These are phyloP conservation scores for Komagataella mondaviorum DNA, from an alignment of 805 yeast genomes.

Conservation along the genomic window DNA sequence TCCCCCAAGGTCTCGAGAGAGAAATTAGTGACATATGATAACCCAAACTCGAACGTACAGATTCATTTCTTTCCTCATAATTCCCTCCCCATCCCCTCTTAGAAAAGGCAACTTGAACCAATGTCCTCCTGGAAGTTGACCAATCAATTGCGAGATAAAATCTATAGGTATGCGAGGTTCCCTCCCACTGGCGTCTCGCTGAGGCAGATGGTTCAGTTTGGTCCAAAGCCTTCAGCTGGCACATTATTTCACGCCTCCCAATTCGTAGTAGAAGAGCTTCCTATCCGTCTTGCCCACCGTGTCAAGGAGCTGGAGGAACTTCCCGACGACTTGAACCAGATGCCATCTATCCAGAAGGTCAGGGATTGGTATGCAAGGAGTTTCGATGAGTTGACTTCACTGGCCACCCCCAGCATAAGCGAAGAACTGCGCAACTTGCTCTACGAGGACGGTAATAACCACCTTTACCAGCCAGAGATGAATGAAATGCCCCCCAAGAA, in stretches of 20 bases:
- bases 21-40: background rate
- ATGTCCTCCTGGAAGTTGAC: constrained; percentile 30
- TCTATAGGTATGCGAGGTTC: constrained; percentile 51
- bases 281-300: constrained; percentile 74
- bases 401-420: constrained; percentile 43
- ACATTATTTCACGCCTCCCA: constrained; percentile 71
- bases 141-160: constrained; percentile 33
- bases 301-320: constrained; percentile 74
- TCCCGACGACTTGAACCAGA: constrained; percentile 59
- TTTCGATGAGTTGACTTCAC: constrained; percentile 64
- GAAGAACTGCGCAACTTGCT: constrained; percentile 25
- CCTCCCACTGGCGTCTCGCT: constrained; percentile 78
- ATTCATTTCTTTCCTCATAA: background rate
- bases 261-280: constrained; percentile 76
- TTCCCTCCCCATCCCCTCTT: background rate
- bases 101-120: background rate
- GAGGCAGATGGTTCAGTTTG: constrained; percentile 87
- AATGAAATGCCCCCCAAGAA: background rate
- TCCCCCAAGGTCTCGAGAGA: background rate
- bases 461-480: constrained; percentile 2
- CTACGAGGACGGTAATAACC: constrained; percentile 7
- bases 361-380: constrained; percentile 87
- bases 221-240: constrained; percentile 67
- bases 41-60: background rate
- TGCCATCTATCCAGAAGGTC: constrained; percentile 67